Base-by-base conservation (phyloP, 441 rosid species). In the Adansonia grandidieri region DNA sequence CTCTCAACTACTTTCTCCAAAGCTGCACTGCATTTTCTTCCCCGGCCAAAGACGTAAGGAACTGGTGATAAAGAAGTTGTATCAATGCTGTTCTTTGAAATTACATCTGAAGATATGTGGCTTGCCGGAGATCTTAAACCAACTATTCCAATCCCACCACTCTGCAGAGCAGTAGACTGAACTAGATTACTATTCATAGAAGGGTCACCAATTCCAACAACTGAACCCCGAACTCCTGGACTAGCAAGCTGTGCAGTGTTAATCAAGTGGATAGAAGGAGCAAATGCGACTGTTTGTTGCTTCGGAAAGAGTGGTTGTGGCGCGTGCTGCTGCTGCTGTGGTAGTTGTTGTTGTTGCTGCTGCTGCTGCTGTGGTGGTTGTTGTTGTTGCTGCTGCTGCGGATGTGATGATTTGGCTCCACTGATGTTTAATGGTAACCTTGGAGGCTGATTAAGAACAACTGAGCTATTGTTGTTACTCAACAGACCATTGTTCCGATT, bases 1-100 rank as follows among this genome's bases (percentile, higher is more conserved):
- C 96, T 88, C 84, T 91, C 96, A 11, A 91, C 87, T 2, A 90
- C 96, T 82, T 89, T 91, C 86, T 90, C 96, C 45, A 91, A 42
- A 78, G 89, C 84, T 3, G 87, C 86, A 78, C 85, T 76, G 1
- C 85, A 54, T 88, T 82, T 91, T 72, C 93, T 89, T 62, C 86
- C 96, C 54, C 89, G 87, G 47, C 86, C 82, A 81, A 90, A 84
- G 56, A 83, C 82, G 79, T 85, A 91, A 79, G 96, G 92, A 79
- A 83, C 86, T 3, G 93, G 93, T 44, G 92, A 89, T 37, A 86
- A 77, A 62, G 91, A 82, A 71, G 86, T 82, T 48, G 85, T 80
- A 62, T 87, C 88, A 50, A 70, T 69, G 19, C 81, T 80, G 69
- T 80, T 88, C 82, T 85, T 89, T 65, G 87, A 71, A 71, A 90